These are phyloP conservation scores for Eucalyptus caleyi DNA, from an alignment of 345 rosid species.

Conservation along the genomic window DNA sequence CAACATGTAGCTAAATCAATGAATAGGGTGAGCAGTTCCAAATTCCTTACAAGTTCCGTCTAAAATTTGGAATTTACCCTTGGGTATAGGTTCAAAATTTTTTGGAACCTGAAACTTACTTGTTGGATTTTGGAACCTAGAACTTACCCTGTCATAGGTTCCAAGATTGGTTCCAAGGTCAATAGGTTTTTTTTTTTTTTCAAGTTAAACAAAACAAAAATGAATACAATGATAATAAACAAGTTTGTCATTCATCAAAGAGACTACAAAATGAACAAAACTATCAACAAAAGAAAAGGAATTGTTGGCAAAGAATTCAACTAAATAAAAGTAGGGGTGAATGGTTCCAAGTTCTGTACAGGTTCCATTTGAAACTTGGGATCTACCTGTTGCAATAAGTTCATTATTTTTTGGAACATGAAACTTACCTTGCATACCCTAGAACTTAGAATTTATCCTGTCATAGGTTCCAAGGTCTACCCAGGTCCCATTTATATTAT, in stretches of 20 bases:
- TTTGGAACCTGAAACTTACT: accelerated
- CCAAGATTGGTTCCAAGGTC: accelerated
- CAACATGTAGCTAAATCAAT: no score
- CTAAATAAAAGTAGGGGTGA: no score
- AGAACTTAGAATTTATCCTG: accelerated
- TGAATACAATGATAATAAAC: accelerated
- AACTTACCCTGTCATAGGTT: accelerated
- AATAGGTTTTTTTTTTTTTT: accelerated
- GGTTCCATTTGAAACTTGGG: accelerated
- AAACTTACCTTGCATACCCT: no score
- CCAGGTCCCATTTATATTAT: accelerated
- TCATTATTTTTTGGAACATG: accelerated
- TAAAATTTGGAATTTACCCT: accelerated
- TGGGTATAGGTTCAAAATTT: accelerated
- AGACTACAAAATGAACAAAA: no score
- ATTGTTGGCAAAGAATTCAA: no score
- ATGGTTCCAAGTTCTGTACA: accelerated
- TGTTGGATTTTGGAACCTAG: accelerated
- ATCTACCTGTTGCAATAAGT: accelerated
- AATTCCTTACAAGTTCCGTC: accelerated
- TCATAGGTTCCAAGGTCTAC: no score
- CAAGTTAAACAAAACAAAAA: no score
- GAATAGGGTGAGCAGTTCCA: accelerated
- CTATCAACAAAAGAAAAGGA: no score
- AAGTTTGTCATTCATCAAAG: no score